These are phyloP conservation scores for Prinsepia uniflora DNA, from an alignment of 306 rosid species.

Conservation along the genomic window DNA sequence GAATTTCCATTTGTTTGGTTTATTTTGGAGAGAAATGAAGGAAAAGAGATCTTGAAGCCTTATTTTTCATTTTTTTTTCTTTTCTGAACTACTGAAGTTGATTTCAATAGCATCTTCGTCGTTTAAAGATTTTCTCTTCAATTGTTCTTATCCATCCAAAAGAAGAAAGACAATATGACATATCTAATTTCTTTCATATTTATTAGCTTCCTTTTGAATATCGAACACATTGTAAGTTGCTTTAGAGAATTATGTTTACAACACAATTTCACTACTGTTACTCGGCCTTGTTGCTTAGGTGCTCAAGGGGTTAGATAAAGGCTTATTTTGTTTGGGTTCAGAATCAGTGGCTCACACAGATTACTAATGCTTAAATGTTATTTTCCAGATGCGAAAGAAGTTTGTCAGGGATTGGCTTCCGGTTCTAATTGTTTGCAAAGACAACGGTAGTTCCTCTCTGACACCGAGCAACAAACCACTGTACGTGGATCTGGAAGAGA, in stretches of 20 bases:
- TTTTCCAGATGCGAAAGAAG: constrained; percentile 76
- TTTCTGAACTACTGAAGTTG: neutral
- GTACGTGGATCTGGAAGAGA: constrained; percentile 76
- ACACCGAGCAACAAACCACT: constrained; percentile 50
- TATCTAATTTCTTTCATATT: neutral
- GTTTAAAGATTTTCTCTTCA: neutral
- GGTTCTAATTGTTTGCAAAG: constrained; percentile 81
- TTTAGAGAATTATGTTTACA: neutral
- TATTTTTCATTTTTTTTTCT: neutral
- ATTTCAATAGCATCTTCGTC: neutral
- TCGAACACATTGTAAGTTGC: neutral
- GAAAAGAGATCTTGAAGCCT: neutral
- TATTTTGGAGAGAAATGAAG: neutral
- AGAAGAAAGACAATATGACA: neutral
- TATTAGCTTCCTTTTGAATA: neutral
- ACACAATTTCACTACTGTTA: neutral
- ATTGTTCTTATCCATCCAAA: neutral
- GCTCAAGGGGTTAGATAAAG: neutral
- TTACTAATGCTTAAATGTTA: constrained; percentile 11
- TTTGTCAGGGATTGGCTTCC: constrained; percentile 91
- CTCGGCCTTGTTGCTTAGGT: neutral
- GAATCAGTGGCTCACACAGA: neutral
- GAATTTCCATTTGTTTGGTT: neutral
- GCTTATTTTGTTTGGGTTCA: neutral
- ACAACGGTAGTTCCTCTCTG: constrained; percentile 62